Evolutionary conservation across 139 green algal genomes (phyloP).

Genomic region (Gonium pectorale): DNA sequence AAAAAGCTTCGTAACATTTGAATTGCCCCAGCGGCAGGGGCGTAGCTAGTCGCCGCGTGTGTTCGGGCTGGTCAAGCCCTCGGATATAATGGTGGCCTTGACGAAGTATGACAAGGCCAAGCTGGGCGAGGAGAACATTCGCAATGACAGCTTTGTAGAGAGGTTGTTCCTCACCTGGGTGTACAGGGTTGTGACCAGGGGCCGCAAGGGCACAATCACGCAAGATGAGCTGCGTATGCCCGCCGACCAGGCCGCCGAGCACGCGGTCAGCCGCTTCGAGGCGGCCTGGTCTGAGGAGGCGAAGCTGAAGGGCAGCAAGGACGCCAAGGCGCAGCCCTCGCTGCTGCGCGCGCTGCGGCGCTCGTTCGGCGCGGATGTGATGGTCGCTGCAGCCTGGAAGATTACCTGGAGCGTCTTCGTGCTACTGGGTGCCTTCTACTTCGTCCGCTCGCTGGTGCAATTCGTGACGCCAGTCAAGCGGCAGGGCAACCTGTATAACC

Average conservation of each 20-base stretch:
- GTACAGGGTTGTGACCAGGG: slow-evolving; percentile 47
- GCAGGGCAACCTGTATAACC: slow-evolving; percentile 57
- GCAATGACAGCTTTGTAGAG: slow-evolving; percentile 42
- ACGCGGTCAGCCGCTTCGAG: slow-evolving; percentile 51
- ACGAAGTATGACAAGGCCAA: slow-evolving; percentile 50
- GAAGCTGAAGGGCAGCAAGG: slow-evolving; percentile 49
- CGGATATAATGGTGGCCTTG: slow-evolving; percentile 22
- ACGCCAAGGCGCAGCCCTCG: slow-evolving; percentile 58
- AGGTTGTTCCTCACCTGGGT: slow-evolving; percentile 51
- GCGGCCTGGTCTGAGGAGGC: slow-evolving; percentile 52
- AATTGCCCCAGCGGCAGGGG: no score
- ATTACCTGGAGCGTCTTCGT: slow-evolving; percentile 58
- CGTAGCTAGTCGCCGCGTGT: no score
- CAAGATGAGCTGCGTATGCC: slow-evolving; percentile 68
- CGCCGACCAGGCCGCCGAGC: slow-evolving; percentile 54
- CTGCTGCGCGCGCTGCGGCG: slow-evolving; percentile 49
- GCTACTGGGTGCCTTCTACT: slow-evolving; percentile 74
- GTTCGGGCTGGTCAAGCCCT: no score
- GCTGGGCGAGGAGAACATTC: slow-evolving; percentile 16
- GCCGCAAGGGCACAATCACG: slow-evolving; percentile 49
- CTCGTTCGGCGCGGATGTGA: slow-evolving; percentile 55
- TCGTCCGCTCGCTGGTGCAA: slow-evolving; percentile 72
- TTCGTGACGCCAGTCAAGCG: slow-evolving; percentile 53
- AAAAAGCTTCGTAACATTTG: no score
- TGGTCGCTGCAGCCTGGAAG: slow-evolving; percentile 59